Percentiles rank a stretch among this genome's conserved stretches.
phyloP scores from a whole-genome alignment of 2,329 filamentous ascomycete species.

The Clarireedia monteithiana region DNA sequence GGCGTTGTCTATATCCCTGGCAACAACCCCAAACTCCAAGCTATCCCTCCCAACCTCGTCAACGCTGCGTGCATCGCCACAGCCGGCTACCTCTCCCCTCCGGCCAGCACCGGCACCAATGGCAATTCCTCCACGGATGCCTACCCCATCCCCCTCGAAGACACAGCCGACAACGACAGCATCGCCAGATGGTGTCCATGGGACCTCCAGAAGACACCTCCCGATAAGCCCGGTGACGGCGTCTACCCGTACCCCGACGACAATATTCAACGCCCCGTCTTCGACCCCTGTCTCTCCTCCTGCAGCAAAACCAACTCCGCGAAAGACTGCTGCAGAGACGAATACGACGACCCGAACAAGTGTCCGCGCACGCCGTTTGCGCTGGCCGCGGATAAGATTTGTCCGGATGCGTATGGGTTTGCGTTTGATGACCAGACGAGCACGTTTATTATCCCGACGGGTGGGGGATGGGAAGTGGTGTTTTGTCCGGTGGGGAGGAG shows the following conservation, averaged over 20 bases:
- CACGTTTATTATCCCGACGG: slow-evolving; percentile 55
- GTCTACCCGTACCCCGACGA: slow-evolving; percentile 77
- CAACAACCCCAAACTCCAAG: slow-evolving; percentile 49
- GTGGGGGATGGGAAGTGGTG: slow-evolving; percentile 70
- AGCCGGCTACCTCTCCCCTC: slow-evolving; percentile 48
- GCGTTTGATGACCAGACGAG: slow-evolving; percentile 53
- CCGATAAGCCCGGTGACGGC: slow-evolving; percentile 63
- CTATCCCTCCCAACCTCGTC: slow-evolving; percentile 66
- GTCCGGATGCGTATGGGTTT: slow-evolving; percentile 79
- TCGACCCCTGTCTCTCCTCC: slow-evolving; percentile 71
- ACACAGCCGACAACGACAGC: slow-evolving; percentile 45
- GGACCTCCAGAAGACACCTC: slow-evolving; percentile 62
- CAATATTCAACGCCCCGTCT: slow-evolving; percentile 59
- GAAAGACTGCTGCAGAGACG: slow-evolving; percentile 68
- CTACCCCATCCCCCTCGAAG: slow-evolving; percentile 62
- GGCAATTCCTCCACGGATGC: slow-evolving; percentile 51
- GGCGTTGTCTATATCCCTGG: slow-evolving; percentile 54
- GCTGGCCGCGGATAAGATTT: slow-evolving; percentile 62
- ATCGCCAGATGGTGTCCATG: slow-evolving; percentile 72
- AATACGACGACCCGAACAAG: slow-evolving; percentile 52
- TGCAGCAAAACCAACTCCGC: slow-evolving; percentile 62
- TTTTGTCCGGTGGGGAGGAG: slow-evolving; percentile 63
- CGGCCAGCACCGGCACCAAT: slow-evolving; percentile 44
- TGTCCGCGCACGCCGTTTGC: slow-evolving; percentile 65
- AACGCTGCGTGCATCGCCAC: slow-evolving; percentile 73